Base-by-base conservation (phyloP, 768 basidiomycete species). In the Trametopsis cervina region DNA sequence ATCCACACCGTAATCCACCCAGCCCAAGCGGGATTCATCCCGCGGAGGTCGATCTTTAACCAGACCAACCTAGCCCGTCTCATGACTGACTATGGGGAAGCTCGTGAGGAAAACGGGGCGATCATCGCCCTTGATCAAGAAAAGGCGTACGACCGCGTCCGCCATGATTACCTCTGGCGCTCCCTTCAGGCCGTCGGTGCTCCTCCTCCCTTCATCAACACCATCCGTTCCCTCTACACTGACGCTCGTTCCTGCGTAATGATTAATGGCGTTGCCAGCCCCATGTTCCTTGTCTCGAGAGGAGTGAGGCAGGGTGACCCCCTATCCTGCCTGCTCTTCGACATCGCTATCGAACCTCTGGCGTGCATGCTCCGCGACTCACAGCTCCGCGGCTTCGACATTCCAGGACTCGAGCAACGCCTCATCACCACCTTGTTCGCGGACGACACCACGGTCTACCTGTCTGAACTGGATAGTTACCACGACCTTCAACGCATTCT, bases 371-470 rank as follows among this genome's bases (percentile, higher is more conserved):
- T 46, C 6, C 44, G 44, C 20, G 37, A 13, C 29, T 46, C 44
- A 36, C 7, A 15, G 12, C 33, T 46, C 4, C 7, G 13, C 10
- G 44, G 44, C 12, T 46, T 7, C 20, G 5, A 13, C 27, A 20
- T 46, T n/a, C 26, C 33, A 12, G 44, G 44, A 12, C 20, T 23
- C 12, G 12, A 9, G 11, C 27, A 46, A n/a, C 48, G 33, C 20
- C 26, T 60, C 5, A 50, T 61, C 0, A 44, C 49, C 0, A 53
- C 52, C 0, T 50, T 63, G 4, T 63, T 60, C 46, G 59, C 61
- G 0, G 64, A 66, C 36, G 62, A 66, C 27, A 65, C 66, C 0
- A 58, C 55, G n/a, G n/a, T n/a, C n/a, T n/a, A n/a, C n/a, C n/a
- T n/a, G n/a, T n/a, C n/a, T n/a, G n/a, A n/a, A n/a, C 7, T 21